Percentiles rank a stretch among this genome's conserved stretches.
Conservation (phyloP, 768 basidiomycete species). For the Mycena haematopus region DNA sequence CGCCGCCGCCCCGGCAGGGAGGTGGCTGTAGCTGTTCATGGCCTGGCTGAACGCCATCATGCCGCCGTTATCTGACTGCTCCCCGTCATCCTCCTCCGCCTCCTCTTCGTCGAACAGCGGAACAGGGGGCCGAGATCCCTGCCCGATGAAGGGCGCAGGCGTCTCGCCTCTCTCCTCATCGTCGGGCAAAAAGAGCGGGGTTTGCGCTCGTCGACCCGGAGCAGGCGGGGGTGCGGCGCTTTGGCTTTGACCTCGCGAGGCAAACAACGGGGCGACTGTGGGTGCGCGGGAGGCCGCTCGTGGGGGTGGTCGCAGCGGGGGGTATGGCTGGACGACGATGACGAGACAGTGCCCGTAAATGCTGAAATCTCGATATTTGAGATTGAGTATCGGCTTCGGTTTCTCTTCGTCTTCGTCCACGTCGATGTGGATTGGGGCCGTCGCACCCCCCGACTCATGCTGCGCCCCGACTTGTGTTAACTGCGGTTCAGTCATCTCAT, state of each 20-base stretch:
- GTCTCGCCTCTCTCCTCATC: slow-evolving; percentile 48
- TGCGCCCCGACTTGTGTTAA: slow-evolving; percentile 8
- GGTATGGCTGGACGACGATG: slow-evolving; percentile 85
- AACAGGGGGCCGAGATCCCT: slow-evolving; percentile 42
- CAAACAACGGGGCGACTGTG: slow-evolving; percentile 30
- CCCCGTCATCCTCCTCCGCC: slow-evolving; percentile 38
- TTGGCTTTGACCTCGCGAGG: slow-evolving; percentile 39
- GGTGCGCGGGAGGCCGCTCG: slow-evolving; percentile 41
- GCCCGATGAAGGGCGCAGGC: slow-evolving; percentile 40
- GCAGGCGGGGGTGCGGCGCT: slow-evolving; percentile 39
- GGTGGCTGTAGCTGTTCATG: slow-evolving; percentile 62
- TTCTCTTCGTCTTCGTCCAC: slow-evolving; percentile 74
- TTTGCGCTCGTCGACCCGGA: slow-evolving; percentile 45
- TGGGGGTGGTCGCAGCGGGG: slow-evolving; percentile 50
- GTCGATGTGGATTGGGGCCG: slow-evolving; percentile 50
- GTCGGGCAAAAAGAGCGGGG: slow-evolving; percentile 81
- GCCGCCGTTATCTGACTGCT: slow-evolving; percentile 49
- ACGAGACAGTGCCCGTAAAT: slow-evolving; percentile 79
- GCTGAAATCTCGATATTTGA: slow-evolving; percentile 73
- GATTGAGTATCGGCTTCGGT: slow-evolving; percentile 70
- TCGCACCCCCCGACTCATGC: slow-evolving; percentile 11
- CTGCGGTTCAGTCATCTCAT: slow-evolving; percentile 26
- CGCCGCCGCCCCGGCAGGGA: slow-evolving; percentile 62
- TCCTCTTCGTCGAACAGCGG: slow-evolving; percentile 48
- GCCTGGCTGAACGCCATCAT: slow-evolving; percentile 82